Conservation (phyloP, 257 asterid genomes). For the Solanum lycopersicoides region DNA sequence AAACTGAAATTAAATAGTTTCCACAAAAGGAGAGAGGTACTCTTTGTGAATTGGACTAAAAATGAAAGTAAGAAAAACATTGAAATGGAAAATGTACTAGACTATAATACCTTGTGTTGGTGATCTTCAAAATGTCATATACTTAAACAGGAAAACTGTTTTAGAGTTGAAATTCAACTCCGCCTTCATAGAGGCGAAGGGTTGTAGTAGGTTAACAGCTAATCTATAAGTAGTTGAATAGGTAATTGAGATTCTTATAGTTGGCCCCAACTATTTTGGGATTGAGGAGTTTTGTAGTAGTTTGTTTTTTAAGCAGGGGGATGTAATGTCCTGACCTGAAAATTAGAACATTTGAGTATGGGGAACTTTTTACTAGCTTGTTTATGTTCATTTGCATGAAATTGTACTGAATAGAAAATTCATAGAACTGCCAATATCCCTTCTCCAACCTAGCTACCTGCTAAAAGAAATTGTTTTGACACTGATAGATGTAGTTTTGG, state of each 20-base stretch:
- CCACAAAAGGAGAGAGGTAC: background rate
- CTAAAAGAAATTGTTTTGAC: background rate
- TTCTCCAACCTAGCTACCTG: background rate
- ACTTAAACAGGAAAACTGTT: background rate
- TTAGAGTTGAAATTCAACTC: background rate
- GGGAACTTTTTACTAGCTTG: background rate
- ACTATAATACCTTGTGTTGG: background rate
- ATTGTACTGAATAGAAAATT: background rate
- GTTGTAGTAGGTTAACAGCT: background rate
- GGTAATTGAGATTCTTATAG: background rate
- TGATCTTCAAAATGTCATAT: background rate
- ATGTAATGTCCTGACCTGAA: background rate
- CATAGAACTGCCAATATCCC: background rate
- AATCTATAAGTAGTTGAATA: background rate
- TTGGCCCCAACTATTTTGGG: background rate
- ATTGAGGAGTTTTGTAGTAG: background rate
- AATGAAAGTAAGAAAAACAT: background rate
- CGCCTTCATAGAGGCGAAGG: background rate
- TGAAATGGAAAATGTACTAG: background rate
- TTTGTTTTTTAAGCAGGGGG: background rate
- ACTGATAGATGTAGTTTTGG: background rate
- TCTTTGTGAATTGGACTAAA: background rate
- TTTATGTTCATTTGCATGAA: background rate
- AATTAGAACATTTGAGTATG: background rate
- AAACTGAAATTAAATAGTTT: too few species aligned